Conservation (phyloP, 2,329 filamentous ascomycete species). For the Fusarium xyrophilum region DNA sequence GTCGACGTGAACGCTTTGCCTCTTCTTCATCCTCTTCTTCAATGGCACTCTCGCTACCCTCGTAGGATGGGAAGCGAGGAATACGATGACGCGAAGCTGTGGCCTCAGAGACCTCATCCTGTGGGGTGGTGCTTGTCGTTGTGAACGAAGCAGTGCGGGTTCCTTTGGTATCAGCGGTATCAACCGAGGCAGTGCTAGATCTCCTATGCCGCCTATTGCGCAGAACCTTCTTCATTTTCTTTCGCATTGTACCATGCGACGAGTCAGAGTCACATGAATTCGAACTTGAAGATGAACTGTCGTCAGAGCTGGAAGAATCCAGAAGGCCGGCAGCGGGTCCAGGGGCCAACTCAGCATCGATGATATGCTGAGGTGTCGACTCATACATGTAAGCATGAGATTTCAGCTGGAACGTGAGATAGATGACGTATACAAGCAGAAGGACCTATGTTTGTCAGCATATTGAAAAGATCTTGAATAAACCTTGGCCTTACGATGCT, state of each 20-base stretch:
- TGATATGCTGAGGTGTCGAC: slow-evolving; percentile 89
- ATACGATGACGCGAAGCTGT: slow-evolving; percentile 48
- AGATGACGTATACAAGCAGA: slow-evolving; percentile 77
- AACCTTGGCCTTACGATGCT: slow-evolving; percentile 69
- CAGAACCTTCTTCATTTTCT: slow-evolving; percentile 78
- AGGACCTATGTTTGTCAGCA: slow-evolving; percentile 10
- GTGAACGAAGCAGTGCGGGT: slow-evolving; percentile 54
- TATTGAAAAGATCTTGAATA: neutral
- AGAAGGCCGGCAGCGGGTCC: slow-evolving; percentile 84
- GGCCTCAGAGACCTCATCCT: slow-evolving; percentile 52
- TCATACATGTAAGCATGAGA: slow-evolving; percentile 92
- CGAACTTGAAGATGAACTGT: slow-evolving; percentile 65
- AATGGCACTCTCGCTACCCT: slow-evolving; percentile 53
- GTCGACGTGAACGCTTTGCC: slow-evolving; percentile 44
- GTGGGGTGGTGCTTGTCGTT: slow-evolving; percentile 45
- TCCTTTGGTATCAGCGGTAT: slow-evolving; percentile 52
- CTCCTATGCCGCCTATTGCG: slow-evolving; percentile 75
- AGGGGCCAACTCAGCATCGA: slow-evolving; percentile 88
- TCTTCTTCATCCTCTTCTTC: slow-evolving; percentile 56
- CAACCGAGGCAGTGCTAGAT: slow-evolving; percentile 75
- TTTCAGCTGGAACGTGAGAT: slow-evolving; percentile 89
- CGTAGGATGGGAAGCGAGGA: slow-evolving; percentile 47
- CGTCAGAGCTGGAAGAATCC: slow-evolving; percentile 69
- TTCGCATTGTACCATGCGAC: slow-evolving; percentile 70
- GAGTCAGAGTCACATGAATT: slow-evolving; percentile 71